These are phyloP conservation scores for Malassezia obtusa DNA, from an alignment of 1,284 basidiomycete species.

Conservation along the genomic window DNA sequence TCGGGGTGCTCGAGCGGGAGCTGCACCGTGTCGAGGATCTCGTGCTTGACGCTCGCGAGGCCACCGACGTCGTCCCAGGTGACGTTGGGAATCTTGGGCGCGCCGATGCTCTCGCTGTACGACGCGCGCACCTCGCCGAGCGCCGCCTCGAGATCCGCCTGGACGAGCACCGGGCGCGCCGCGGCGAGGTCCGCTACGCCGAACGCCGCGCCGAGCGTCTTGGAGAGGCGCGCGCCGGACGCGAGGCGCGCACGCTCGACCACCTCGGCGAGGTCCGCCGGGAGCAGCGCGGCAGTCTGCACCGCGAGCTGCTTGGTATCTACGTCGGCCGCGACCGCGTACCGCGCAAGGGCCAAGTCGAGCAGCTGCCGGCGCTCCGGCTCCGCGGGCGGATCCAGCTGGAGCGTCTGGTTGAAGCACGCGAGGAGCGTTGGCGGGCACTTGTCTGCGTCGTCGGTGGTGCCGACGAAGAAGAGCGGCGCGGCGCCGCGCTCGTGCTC, in stretches of 20 bases:
- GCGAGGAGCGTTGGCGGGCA: slow-evolving; percentile 62
- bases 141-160: slow-evolving; percentile 64
- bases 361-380: slow-evolving; percentile 13
- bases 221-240: slow-evolving; percentile 55
- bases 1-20: slow-evolving; percentile 89
- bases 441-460: slow-evolving; percentile 61
- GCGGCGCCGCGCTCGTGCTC: slow-evolving; percentile 29
- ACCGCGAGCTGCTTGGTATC: slow-evolving; percentile 64
- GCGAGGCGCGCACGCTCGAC: slow-evolving; percentile 58
- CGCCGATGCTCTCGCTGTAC: slow-evolving; percentile 86
- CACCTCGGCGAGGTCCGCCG: slow-evolving; percentile 69
- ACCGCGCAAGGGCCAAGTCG: slow-evolving; percentile 50
- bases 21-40: slow-evolving; percentile 94
- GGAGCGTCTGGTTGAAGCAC: slow-evolving; percentile 69
- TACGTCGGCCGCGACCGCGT: slow-evolving; percentile 64
- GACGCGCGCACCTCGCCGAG: slow-evolving; percentile 65
- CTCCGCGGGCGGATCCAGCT: slow-evolving; percentile 32
- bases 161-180: slow-evolving; percentile 58
- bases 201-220: slow-evolving; percentile 18
- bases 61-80: slow-evolving; percentile 98
- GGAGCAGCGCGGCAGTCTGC: slow-evolving; percentile 84
- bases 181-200: slow-evolving; percentile 28
- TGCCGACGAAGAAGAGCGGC: slow-evolving; percentile 55
- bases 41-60: slow-evolving; percentile 72
- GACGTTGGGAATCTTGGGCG: slow-evolving; percentile 90